phyloP scores from a whole-genome alignment of 768 basidiomycete genomes.

The Termitomyces sp. region DNA sequence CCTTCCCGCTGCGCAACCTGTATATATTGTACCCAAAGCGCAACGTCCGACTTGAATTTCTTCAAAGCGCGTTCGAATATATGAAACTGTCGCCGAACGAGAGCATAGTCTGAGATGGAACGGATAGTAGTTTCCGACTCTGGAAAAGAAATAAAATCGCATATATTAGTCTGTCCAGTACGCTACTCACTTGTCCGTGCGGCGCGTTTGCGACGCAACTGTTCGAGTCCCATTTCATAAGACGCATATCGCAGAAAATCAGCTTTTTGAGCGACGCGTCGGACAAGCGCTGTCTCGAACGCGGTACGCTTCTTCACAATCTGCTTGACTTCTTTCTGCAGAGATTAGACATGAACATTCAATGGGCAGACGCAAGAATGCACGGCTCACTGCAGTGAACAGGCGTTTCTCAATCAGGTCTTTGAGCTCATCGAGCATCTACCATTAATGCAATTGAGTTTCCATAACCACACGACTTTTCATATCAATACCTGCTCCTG shows the following conservation, averaged over 20 bases:
- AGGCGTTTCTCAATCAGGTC: constrained; percentile 82
- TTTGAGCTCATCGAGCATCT: constrained; percentile 95
- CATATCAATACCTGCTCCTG: constrained; percentile 67
- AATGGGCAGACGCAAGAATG: background rate
- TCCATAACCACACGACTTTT: background rate
- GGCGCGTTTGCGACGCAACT: constrained; percentile 68
- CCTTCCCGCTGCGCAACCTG: constrained; percentile 77
- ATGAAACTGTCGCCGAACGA: constrained; percentile 80
- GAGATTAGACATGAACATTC: constrained; percentile 11
- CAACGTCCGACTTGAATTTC: constrained; percentile 85
- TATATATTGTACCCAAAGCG: constrained; percentile 87
- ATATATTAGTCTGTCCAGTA: background rate
- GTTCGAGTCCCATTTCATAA: constrained; percentile 88
- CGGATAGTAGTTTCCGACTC: constrained; percentile 42
- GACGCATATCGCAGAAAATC: constrained; percentile 90
- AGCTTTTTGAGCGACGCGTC: constrained; percentile 77
- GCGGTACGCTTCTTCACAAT: constrained; percentile 81
- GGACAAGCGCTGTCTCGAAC: constrained; percentile 80
- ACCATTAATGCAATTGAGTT: constrained; percentile 7
- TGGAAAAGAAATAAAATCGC: constrained; percentile 12
- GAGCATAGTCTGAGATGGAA: constrained; percentile 78
- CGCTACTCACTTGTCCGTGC: constrained; percentile 58
- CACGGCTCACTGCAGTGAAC: constrained; percentile 66
- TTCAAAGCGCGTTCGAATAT: constrained; percentile 88
- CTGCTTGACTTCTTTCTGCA: constrained; percentile 71